A percentile compares a stretch with the other conserved stretches of the same genome.
These are phyloP conservation scores for Globisporangium solare DNA, from an alignment of 352 stramenopile species.

Conservation along the genomic window DNA sequence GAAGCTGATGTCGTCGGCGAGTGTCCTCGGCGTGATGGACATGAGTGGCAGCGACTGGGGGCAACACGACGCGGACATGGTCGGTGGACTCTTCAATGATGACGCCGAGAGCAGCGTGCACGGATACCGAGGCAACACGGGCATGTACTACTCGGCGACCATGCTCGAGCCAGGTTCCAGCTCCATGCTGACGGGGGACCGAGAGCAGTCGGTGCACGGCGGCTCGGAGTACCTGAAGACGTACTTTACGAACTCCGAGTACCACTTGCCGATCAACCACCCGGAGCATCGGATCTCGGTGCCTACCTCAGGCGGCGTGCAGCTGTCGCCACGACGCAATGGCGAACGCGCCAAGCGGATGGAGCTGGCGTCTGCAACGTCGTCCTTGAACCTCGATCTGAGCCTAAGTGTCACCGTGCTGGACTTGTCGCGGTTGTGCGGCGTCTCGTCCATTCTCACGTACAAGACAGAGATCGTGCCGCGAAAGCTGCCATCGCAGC, in stretches of 20 bases:
- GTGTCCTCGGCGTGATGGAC: conserved; percentile 50
- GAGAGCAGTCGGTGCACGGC: conserved; percentile 52
- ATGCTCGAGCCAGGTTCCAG: conserved; percentile 9
- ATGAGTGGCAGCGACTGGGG: conserved; percentile 43
- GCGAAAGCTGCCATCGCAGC: conserved; percentile 10
- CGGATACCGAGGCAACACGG: conserved; percentile 18
- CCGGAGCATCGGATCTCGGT: conserved; percentile 62
- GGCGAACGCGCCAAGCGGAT: conserved; percentile 39
- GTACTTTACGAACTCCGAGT: conserved; percentile 66
- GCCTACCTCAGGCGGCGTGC: conserved; percentile 19
- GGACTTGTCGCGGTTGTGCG: conserved; percentile 71
- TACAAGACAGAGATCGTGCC: conserved; percentile 46
- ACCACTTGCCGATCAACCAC: conserved; percentile 65
- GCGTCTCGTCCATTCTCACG: conserved; percentile 67
- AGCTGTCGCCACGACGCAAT: conserved; percentile 38
- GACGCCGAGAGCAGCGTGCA: conserved; percentile 20
- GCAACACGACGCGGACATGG: conserved; percentile 14
- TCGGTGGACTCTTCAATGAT: conserved; percentile 18
- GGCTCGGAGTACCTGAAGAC: conserved; percentile 71
- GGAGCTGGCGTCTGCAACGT: conserved; percentile 28
- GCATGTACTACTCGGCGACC: conserved; percentile 30
- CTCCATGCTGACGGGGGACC: conserved; percentile 17
- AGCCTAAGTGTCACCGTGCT: conserved; percentile 69
- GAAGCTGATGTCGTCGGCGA: conserved; percentile 39
- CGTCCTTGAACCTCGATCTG: conserved; percentile 51